Evolutionary conservation across 768 basidiomycete genomes (phyloP).

Genomic region (Sistotremastrum suecicum): DNA sequence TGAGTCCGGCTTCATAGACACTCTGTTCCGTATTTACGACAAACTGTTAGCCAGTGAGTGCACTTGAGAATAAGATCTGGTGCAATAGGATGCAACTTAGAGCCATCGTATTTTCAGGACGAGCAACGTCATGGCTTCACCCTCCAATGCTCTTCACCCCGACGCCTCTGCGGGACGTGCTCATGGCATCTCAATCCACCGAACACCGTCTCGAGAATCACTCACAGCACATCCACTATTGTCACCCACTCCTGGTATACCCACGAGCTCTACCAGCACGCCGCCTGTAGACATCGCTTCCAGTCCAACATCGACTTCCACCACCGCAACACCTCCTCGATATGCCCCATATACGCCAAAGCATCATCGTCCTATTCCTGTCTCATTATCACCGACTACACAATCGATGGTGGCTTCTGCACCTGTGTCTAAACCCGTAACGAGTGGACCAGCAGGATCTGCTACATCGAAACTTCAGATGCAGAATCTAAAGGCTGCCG

Average conservation of each 20-base stretch:
- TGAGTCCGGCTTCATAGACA: too few relatives aligned
- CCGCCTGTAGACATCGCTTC: slow-evolving; percentile 15
- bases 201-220: slow-evolving; percentile 35
- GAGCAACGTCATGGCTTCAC: too few relatives aligned
- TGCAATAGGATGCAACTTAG: too few relatives aligned
- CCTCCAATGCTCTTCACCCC: too few relatives aligned
- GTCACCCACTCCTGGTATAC: slow-evolving; percentile 23
- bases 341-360: slow-evolving; percentile 72
- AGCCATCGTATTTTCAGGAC: too few relatives aligned
- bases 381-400: slow-evolving; percentile 30
- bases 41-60: too few relatives aligned
- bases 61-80: too few relatives aligned
- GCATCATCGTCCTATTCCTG: slow-evolving; percentile 36
- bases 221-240: slow-evolving; percentile 54
- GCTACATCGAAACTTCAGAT: slow-evolving; percentile 57
- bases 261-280: slow-evolving; percentile 16
- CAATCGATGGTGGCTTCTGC: slow-evolving; percentile 22
- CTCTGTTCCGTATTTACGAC: too few relatives aligned
- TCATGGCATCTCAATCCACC: slow-evolving; percentile 27
- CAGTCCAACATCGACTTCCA: slow-evolving; percentile 4
- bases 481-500: slow-evolving; percentile 59
- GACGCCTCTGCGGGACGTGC: neutral
- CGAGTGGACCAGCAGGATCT: slow-evolving; percentile 34
- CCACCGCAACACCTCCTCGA: slow-evolving; percentile 21
- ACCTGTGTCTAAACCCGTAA: slow-evolving; percentile 20